phyloP scores from a whole-genome alignment of 1,284 basidiomycete species.

The Grifola frondosa region DNA sequence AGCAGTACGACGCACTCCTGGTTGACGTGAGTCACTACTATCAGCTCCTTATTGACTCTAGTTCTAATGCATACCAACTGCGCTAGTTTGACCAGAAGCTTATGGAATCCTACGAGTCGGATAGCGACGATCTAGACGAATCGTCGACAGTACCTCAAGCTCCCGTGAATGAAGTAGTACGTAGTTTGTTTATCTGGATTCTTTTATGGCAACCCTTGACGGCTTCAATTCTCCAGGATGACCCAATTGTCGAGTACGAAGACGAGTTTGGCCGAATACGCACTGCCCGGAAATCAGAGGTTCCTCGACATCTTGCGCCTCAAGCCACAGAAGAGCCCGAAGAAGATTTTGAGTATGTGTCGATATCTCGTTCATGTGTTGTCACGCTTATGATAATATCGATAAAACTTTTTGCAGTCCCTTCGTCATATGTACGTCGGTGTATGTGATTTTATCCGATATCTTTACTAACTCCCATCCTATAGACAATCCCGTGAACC shows the following conservation, averaged over 20 bases:
- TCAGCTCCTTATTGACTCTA: too few relatives aligned
- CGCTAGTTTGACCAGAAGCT: slow-evolving; percentile 71
- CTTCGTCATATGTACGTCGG: slow-evolving; percentile 46
- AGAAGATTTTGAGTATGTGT: slow-evolving; percentile 27
- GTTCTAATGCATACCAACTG: too few relatives aligned
- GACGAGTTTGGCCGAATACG: slow-evolving; percentile 84
- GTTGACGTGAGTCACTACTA: slow-evolving; percentile 71
- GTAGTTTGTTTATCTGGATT: slow-evolving; percentile 11
- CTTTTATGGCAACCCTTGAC: not conserved
- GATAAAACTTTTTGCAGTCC: slow-evolving; percentile 40
- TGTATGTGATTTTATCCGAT: not conserved
- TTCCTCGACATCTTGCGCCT: slow-evolving; percentile 65
- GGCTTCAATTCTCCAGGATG: slow-evolving; percentile 42
- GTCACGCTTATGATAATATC: slow-evolving; percentile 6
- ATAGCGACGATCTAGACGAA: slow-evolving; percentile 75
- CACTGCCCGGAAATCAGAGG: slow-evolving; percentile 67
- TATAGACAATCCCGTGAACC: slow-evolving; percentile 72
- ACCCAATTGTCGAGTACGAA: slow-evolving; percentile 80
- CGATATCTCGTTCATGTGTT: not conserved
- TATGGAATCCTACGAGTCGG: slow-evolving; percentile 55
- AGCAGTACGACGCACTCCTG: slow-evolving; percentile 71
- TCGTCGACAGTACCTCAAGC: slow-evolving; percentile 57
- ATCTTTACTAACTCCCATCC: slow-evolving; percentile 7
- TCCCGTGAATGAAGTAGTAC: slow-evolving; percentile 43
- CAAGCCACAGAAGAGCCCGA: slow-evolving; percentile 24